Conservation (phyloP, 2,329 filamentous ascomycete genomes). For the Aspergillus neotritici region DNA sequence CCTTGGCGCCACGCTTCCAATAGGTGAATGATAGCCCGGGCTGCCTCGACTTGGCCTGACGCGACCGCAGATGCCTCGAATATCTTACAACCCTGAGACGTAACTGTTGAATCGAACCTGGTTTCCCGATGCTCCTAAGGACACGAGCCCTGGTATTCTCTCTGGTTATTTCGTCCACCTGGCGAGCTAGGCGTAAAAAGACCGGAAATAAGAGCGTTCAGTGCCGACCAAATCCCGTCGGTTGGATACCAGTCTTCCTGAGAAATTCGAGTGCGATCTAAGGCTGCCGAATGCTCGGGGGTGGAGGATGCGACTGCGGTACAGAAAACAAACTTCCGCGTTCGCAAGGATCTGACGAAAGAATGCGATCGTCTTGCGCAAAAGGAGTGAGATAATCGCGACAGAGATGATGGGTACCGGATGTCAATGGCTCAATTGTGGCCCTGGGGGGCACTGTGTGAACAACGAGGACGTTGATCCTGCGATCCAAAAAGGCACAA, state of each 20-base stretch:
- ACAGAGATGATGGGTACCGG: slow-evolving; percentile 3
- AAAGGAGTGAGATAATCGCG: slow-evolving; percentile 5
- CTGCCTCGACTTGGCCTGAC: no score
- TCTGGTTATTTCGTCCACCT: no score
- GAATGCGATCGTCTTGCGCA: slow-evolving; percentile 6
- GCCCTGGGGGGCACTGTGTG: slow-evolving; percentile 10
- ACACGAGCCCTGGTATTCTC: no score
- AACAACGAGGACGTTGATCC: slow-evolving; percentile 14
- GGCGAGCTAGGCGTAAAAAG: not conserved
- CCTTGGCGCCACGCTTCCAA: no score
- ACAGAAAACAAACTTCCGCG: slow-evolving; percentile 9
- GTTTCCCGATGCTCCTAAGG: no score
- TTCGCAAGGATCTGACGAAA: not conserved
- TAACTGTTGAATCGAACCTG: no score
- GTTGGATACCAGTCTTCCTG: slow-evolving; percentile 5
- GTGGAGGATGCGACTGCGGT: slow-evolving; percentile 14
- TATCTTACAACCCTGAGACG: no score
- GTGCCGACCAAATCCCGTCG: not conserved
- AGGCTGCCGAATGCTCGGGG: slow-evolving; percentile 14
- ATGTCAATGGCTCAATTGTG: slow-evolving; percentile 15
- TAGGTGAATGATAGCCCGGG: no score
- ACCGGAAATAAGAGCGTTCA: not conserved
- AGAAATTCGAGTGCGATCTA: slow-evolving; percentile 13
- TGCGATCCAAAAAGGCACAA: slow-evolving; percentile 9
- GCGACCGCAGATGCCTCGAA: no score